A percentile compares a stretch with the other conserved stretches of the same genome.
These are phyloP conservation scores for Aplosporella prunicola DNA, from an alignment of 2,329 filamentous ascomycete genomes.

Conservation along the genomic window DNA sequence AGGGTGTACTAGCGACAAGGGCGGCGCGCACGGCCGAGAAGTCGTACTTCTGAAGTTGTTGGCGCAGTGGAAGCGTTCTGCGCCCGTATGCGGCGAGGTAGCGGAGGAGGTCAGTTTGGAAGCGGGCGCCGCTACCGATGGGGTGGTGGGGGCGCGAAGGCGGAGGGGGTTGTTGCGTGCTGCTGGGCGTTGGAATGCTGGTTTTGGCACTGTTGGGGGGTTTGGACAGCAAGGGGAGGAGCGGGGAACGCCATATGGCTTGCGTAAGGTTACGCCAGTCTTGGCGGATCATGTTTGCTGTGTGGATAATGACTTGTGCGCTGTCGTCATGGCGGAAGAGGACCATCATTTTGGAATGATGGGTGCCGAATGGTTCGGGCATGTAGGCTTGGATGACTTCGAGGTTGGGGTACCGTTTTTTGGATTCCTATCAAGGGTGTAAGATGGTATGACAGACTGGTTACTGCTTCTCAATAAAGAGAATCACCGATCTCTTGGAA, in stretches of 20 bases:
- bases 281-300: conserved; percentile 79
- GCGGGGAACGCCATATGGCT: conserved; percentile 67
- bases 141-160: conserved; percentile 6
- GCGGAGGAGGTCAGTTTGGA: conserved; percentile 64
- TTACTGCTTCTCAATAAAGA: too few species aligned
- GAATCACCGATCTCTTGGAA: too few species aligned
- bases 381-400: conserved; percentile 65
- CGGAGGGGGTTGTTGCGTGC: not conserved
- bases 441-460: not conserved
- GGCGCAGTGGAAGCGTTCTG: conserved; percentile 45
- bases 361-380: conserved; percentile 77
- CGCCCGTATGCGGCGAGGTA: conserved; percentile 64
- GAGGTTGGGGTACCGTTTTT: conserved; percentile 55
- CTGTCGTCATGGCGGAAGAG: conserved; percentile 66
- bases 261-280: conserved; percentile 89
- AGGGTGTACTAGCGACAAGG: conserved; percentile 70
- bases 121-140: conserved; percentile 56
- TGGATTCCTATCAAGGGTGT: conserved; percentile 48
- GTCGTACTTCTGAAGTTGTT: conserved; percentile 53
- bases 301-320: conserved; percentile 75
- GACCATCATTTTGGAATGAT: conserved; percentile 83
- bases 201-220: not conserved
- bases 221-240: conserved; percentile 45
- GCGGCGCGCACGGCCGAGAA: conserved; percentile 61
- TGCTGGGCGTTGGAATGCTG: conserved; percentile 9